phyloP scores from a whole-genome alignment of 2,329 filamentous ascomycete species.

The Trichoderma pleuroti region DNA sequence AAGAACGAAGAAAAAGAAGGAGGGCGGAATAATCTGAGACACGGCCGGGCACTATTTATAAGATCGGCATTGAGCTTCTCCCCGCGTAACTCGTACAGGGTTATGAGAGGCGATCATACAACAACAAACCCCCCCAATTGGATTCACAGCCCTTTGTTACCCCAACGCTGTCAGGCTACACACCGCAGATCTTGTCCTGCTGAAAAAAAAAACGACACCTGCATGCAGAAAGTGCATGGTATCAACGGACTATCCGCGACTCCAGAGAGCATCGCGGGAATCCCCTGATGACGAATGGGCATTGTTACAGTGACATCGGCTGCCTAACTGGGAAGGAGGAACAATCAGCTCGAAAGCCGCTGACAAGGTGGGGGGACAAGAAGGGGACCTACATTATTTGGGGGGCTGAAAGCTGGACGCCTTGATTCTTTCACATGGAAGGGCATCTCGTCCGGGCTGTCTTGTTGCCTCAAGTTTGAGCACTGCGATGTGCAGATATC shows the following conservation, averaged over 20 bases:
- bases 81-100: background rate
- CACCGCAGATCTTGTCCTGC: background rate
- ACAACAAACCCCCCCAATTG: background rate
- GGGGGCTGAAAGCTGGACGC: background rate
- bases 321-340: slow-evolving; percentile 16
- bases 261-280: background rate
- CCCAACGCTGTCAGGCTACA: background rate
- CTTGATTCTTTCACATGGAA: background rate
- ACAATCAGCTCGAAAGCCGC: slow-evolving; percentile 2
- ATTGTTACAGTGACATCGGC: slow-evolving; percentile 15
- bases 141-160: background rate
- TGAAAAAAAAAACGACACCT: background rate
- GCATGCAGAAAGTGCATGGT: background rate
- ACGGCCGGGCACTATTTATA: slow-evolving; percentile 2
- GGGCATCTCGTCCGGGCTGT: background rate
- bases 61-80: slow-evolving; percentile 10
- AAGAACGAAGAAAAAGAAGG: background rate
- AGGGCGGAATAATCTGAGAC: background rate
- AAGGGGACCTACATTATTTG: background rate
- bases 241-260: background rate
- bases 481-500: background rate
- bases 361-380: slow-evolving; percentile 14
- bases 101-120: background rate
- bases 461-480: background rate
- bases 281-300: slow-evolving; percentile 6